Conservation (phyloP, 192 early-diverging fungal species). For the Podila verticillata region DNA sequence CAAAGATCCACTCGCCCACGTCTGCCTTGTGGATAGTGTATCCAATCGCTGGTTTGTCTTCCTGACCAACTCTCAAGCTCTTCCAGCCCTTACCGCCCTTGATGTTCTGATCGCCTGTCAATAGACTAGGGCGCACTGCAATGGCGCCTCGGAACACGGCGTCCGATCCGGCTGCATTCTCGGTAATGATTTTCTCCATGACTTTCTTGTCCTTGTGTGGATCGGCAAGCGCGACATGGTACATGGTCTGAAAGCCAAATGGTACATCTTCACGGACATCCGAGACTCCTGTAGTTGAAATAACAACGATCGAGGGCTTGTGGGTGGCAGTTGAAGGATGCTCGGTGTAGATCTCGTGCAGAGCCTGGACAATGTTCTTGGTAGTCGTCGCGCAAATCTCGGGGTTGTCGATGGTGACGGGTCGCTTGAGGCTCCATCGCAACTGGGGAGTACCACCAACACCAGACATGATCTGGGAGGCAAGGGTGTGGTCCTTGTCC, state of each 20-base stretch:
- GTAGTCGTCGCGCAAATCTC: too few relatives aligned
- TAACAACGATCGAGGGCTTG: constrained; percentile 27
- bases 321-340: constrained; percentile 8
- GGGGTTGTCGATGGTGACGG: too few relatives aligned
- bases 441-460: too few relatives aligned
- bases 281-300: constrained; percentile 36
- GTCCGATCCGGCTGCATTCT: not conserved
- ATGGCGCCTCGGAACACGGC: constrained; percentile 24
- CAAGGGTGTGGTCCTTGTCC: too few relatives aligned
- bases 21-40: constrained; percentile 21
- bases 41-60: constrained; percentile 22
- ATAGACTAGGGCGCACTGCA: constrained; percentile 19
- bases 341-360: constrained; percentile 20
- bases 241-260: too few relatives aligned
- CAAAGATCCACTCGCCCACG: constrained; percentile 43
- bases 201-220: too few relatives aligned
- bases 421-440: too few relatives aligned
- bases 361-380: constrained; percentile 12
- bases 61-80: constrained; percentile 19
- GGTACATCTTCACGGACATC: constrained; percentile 35
- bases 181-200: too few relatives aligned
- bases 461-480: too few relatives aligned
- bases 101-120: constrained; percentile 28
- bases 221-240: too few relatives aligned
- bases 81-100: constrained; percentile 27